phyloP scores from a whole-genome alignment of 495 filamentous ascomycete species.

The Penicillium lagena region DNA sequence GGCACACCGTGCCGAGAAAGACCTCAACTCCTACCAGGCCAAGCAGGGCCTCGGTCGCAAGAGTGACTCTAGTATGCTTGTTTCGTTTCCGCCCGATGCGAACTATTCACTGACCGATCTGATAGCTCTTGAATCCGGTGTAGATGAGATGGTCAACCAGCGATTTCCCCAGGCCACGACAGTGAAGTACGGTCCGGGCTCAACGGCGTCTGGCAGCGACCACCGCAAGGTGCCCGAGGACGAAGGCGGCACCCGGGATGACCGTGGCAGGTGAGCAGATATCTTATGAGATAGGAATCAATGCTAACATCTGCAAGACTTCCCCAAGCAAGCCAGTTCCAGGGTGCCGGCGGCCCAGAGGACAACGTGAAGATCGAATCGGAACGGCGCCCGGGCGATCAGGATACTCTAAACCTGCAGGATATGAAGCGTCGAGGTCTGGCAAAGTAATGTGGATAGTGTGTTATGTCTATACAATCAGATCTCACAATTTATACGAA shows the following conservation, averaged over 20 bases:
- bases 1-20: slow-evolving; percentile 38
- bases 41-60: slow-evolving; percentile 38
- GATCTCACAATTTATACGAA: neutral
- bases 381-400: slow-evolving; percentile 33
- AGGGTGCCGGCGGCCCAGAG: slow-evolving; percentile 46
- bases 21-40: slow-evolving; percentile 47
- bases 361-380: slow-evolving; percentile 34
- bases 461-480: neutral
- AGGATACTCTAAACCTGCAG: slow-evolving; percentile 32
- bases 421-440: slow-evolving; percentile 21
- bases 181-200: slow-evolving; percentile 41
- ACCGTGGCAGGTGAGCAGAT: slow-evolving; percentile 32
- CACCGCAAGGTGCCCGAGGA: slow-evolving; percentile 43
- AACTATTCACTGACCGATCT: neutral
- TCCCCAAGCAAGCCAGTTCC: slow-evolving; percentile 41
- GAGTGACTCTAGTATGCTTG: slow-evolving; percentile 41
- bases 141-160: slow-evolving; percentile 38
- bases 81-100: neutral
- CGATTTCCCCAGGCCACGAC: slow-evolving; percentile 36
- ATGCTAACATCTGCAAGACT: slow-evolving; percentile 17
- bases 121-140: slow-evolving; percentile 46
- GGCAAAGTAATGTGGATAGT: slow-evolving; percentile 10
- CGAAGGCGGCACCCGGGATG: slow-evolving; percentile 44
- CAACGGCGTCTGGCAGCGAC: slow-evolving; percentile 43
- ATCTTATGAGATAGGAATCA: too few species aligned